Evolutionary conservation across 768 basidiomycete genomes (phyloP), one percentile per base, ranked within the genome.

Genomic region (Clavaria fumosa): DNA sequence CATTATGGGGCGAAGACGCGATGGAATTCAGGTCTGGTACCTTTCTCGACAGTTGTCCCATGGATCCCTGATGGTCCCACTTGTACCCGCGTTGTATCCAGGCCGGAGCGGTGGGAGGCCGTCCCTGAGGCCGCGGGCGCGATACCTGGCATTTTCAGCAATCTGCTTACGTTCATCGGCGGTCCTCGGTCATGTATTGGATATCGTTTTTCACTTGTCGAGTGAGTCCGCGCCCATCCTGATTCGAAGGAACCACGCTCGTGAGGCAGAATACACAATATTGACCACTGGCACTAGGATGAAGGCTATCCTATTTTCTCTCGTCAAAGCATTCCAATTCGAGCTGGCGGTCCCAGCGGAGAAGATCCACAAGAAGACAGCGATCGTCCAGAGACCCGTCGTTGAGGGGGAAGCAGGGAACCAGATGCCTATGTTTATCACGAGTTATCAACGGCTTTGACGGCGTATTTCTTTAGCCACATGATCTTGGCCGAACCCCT

Each of bases 311-410:
- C 40, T 74, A 0, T 74, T 72, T 41, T 60, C 61, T 0, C 60
- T 75, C 4, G 39, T 74, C 4, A 65, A 71, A 2, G 58, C 64
- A 0, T 71, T 75, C 34, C 63, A 70, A 31, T 70, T 73, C 31
- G 65, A 69, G 32, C 61, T 73, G 7, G 69, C 69, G 0, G 70
- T 72, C 4, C 63, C 69, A 1, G 55, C 51, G 0, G 49, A 51
- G 6, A 63, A 72, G 17, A 54, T 75, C 21, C 47, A 47, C 12
- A 60, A 55, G 51, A 62, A 56, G 42, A 31, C 56, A 3, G 38
- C 47, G 0, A 45, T 72, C 23, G 64, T 70, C 3, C 60, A 62
- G 40, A 54, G 65, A 6, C 72, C 71, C 4, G 41, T 67, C 12
- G 26, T 73, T 5, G 62, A 67, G 15, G 53, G 52, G 3, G 50